phyloP scores from a whole-genome alignment of 352 stramenopile species.

The Pythium dissimile region DNA sequence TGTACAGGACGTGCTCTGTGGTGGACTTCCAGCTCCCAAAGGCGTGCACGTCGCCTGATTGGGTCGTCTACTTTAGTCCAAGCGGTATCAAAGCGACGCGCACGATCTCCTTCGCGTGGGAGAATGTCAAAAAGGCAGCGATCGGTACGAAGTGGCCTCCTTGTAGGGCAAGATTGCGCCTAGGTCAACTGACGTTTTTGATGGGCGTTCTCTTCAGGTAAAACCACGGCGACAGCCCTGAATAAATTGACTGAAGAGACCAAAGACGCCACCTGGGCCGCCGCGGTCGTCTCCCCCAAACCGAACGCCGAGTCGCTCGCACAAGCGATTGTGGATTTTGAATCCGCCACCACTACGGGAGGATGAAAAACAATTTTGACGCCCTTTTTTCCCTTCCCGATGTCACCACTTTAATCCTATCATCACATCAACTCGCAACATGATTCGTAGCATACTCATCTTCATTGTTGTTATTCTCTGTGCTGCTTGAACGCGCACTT shows the following conservation, averaged over 20 bases:
- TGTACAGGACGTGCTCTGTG: constrained; percentile 59
- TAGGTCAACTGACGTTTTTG: background rate
- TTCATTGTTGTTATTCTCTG: background rate
- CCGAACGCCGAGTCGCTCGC: constrained; percentile 56
- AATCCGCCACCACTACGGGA: constrained; percentile 5
- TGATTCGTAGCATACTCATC: background rate
- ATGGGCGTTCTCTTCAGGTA: constrained; percentile 30
- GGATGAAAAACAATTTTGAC: background rate
- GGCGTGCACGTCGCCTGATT: constrained; percentile 37
- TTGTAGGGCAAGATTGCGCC: background rate
- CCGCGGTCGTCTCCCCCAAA: constrained; percentile 47
- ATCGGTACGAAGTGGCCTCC: constrained; percentile 54
- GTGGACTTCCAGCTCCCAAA: constrained; percentile 40
- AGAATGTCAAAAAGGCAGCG: constrained; percentile 62
- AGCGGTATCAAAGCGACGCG: constrained; percentile 66
- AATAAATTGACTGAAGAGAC: constrained; percentile 39
- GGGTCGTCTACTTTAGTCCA: constrained; percentile 82
- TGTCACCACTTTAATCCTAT: too few relatives aligned
- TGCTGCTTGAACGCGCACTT: too few relatives aligned
- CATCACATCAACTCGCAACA: too few relatives aligned
- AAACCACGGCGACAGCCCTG: constrained; percentile 61
- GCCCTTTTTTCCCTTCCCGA: too few relatives aligned
- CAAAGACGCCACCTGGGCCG: constrained; percentile 36
- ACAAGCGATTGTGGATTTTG: constrained; percentile 42
- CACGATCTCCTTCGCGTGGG: constrained; percentile 39